Percentiles rank a stretch among this genome's conserved stretches.
Conservation (phyloP, 192 early-diverging fungal species). For the Gamsiella multidivaricata region DNA sequence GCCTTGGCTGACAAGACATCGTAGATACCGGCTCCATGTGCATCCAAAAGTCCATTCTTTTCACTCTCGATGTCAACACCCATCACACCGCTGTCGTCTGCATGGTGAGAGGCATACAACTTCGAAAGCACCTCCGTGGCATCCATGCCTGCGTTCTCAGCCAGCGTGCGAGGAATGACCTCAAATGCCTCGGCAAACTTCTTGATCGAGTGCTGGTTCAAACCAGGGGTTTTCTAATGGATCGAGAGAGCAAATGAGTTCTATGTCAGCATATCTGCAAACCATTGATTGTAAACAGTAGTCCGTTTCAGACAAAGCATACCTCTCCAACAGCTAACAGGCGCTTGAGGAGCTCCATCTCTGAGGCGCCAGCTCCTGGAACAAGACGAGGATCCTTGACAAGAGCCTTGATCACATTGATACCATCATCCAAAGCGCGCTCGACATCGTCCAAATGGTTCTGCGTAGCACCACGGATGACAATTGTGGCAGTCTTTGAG, state of each 20-base stretch:
- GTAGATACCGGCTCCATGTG: conserved; percentile 75
- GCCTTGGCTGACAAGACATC: conserved; percentile 87
- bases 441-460: conserved; percentile 98
- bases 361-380: conserved; percentile 92
- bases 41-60: conserved; percentile 79
- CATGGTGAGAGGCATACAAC: conserved; percentile 91
- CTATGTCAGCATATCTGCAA: not conserved
- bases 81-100: conserved; percentile 60
- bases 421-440: conserved; percentile 97
- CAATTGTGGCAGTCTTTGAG: conserved; percentile 93
- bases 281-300: not conserved
- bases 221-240: conserved; percentile 81
- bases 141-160: conserved; percentile 95
- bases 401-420: conserved; percentile 95
- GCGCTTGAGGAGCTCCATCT: conserved; percentile 91
- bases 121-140: conserved; percentile 92
- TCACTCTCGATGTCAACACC: conserved; percentile 91
- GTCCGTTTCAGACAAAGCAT: not conserved
- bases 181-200: conserved; percentile 96
- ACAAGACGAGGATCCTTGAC: conserved; percentile 87
- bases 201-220: conserved; percentile 96
- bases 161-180: conserved; percentile 93
- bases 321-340: conserved; percentile 82
- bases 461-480: conserved; percentile 94
- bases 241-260: not conserved